Evolutionary conservation across 257 asterid species (phyloP).

Genomic region (Capsicum pubescens): DNA sequence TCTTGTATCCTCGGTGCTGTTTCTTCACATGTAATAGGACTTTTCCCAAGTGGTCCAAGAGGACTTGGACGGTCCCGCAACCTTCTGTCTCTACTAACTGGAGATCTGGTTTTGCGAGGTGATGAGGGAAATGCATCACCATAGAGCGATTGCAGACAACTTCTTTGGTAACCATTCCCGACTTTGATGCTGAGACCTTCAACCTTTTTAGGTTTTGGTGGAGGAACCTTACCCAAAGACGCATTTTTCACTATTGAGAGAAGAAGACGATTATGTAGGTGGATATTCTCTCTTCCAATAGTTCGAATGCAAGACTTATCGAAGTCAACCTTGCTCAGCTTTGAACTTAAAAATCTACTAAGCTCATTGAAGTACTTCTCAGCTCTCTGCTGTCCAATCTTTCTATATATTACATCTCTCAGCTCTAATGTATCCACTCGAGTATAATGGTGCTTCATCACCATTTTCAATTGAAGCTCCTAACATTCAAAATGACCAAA

Average conservation of each 20-base stretch:
- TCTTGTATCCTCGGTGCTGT: constrained; percentile 59
- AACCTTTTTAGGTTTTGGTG: constrained; percentile 51
- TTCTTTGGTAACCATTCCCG: constrained; percentile 58
- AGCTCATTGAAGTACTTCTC: constrained; percentile 71
- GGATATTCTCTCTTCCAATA: constrained; percentile 74
- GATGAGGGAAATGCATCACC: constrained; percentile 69
- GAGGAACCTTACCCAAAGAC: constrained; percentile 57
- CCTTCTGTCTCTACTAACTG: constrained; percentile 64
- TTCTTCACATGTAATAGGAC: constrained; percentile 66
- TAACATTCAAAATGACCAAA: constrained; percentile 34
- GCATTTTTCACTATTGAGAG: constrained; percentile 70
- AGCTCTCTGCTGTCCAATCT: constrained; percentile 76
- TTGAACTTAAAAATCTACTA: constrained; percentile 48
- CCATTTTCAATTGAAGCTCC: constrained; percentile 58
- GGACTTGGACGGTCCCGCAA: constrained; percentile 84
- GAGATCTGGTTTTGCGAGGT: constrained; percentile 69
- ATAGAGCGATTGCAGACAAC: constrained; percentile 57
- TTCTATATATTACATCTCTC: constrained; percentile 59
- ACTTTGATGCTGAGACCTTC: constrained; percentile 52
- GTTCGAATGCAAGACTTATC: constrained; percentile 57
- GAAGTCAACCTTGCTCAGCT: constrained; percentile 65
- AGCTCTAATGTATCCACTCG: constrained; percentile 72
- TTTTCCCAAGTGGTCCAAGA: constrained; percentile 81
- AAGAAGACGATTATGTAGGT: constrained; percentile 73
- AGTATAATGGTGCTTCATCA: constrained; percentile 54